Percentiles rank a stretch among this genome's conserved stretches.
phyloP scores from a whole-genome alignment of 2,329 filamentous ascomycete genomes.

The Ophiostoma perfectum region DNA sequence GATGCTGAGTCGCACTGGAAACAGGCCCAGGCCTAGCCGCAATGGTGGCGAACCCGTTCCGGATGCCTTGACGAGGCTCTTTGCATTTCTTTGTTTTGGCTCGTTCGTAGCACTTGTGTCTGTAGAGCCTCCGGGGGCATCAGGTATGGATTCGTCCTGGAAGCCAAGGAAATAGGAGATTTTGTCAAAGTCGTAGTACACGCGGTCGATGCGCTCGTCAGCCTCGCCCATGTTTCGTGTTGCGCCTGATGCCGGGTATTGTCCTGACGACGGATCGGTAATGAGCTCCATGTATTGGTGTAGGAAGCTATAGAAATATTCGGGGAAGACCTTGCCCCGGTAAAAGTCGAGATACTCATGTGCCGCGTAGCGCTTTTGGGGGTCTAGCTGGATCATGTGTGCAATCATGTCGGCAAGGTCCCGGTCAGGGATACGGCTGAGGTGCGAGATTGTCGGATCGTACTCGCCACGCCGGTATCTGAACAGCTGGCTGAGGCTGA shows the following conservation, averaged over 20 bases:
- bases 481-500: conserved; percentile 92
- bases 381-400: conserved; percentile 94
- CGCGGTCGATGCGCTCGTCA: conserved; percentile 87
- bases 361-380: conserved; percentile 84
- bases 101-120: background rate
- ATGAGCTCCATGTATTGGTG: conserved; percentile 97
- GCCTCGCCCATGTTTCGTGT: conserved; percentile 73
- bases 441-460: conserved; percentile 72
- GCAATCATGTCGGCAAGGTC: conserved; percentile 83
- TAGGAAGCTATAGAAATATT: conserved; percentile 95
- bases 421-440: conserved; percentile 81
- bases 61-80: conserved; percentile 25
- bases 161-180: conserved; percentile 91
- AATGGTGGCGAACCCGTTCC: conserved; percentile 30
- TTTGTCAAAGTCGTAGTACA: conserved; percentile 95
- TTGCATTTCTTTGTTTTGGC: background rate
- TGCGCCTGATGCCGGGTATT: conserved; percentile 62
- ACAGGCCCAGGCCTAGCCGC: conserved; percentile 55
- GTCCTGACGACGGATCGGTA: conserved; percentile 80
- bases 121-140: background rate
- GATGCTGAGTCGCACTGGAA: conserved; percentile 80
- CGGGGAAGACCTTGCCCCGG: conserved; percentile 85
- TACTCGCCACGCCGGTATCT: conserved; percentile 92
- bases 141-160: conserved; percentile 38
- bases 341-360: conserved; percentile 92